These are phyloP conservation scores for Suzukiozyma palmioleophila DNA, from an alignment of 1,139 yeast species.

Conservation along the genomic window DNA sequence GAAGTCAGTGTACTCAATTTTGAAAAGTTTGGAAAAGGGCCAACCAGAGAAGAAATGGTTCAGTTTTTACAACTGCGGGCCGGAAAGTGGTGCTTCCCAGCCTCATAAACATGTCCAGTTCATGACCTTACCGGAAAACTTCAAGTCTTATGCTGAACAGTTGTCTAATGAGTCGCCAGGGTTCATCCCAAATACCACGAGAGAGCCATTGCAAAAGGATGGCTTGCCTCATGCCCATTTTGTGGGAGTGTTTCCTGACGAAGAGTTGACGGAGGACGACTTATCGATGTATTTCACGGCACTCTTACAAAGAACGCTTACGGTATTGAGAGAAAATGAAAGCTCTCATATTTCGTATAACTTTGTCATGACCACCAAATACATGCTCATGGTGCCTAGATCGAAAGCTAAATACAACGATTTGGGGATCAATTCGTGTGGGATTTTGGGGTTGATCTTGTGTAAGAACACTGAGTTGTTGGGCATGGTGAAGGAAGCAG, in stretches of 20 bases:
- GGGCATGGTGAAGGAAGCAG: conserved; percentile 34
- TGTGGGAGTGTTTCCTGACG: conserved; percentile 59
- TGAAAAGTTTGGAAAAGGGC: conserved; percentile 24
- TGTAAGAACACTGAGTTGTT: conserved; percentile 63
- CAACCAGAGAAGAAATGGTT: conserved; percentile 36
- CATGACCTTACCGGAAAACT: conserved; percentile 60
- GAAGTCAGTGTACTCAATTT: conserved; percentile 49
- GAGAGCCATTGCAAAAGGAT: conserved; percentile 58
- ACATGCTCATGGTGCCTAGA: conserved; percentile 88
- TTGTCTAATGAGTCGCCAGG: conserved; percentile 45
- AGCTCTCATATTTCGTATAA: conserved; percentile 60
- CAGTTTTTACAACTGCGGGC: conserved; percentile 87
- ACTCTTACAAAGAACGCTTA: conserved; percentile 65
- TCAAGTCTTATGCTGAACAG: conserved; percentile 57
- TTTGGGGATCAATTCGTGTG: conserved; percentile 75
- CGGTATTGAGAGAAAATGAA: conserved; percentile 55
- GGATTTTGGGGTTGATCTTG: conserved; percentile 70
- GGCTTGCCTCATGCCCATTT: conserved; percentile 80
- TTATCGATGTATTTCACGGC: conserved; percentile 65
- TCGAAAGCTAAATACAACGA: conserved; percentile 35
- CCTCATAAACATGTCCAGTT: conserved; percentile 91
- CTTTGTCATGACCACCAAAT: conserved; percentile 71
- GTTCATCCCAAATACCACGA: conserved; percentile 48
- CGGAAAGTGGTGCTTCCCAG: conserved; percentile 86
- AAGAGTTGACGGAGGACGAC: conserved; percentile 45